Base-by-base conservation (phyloP, 2,329 filamentous ascomycete genomes). In the Colletotrichum siamense region DNA sequence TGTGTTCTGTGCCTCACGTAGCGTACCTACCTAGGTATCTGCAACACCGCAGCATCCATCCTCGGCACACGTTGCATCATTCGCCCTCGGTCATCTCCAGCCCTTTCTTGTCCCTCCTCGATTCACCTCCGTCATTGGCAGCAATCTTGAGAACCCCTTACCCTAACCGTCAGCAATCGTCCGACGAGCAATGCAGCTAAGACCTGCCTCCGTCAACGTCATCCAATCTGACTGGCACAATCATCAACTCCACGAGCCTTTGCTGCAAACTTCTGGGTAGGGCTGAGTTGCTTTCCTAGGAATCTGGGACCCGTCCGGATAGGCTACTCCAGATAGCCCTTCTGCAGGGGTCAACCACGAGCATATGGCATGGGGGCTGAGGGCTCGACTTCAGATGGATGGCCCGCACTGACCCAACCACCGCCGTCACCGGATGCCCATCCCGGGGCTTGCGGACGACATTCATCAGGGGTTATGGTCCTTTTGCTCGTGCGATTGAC, bases 341-440 rank as follows among this genome's bases (percentile, higher is more conserved):
- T 32, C 64, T 69, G 49, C 70, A 74, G 70, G 74, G 74, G 59
- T 74, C 26, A 57, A 55, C 34, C 71, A 61, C 15, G 44, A 69
- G 70, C 66, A 39, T 69, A 8, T 69, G 66, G 66, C 52, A 55
- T 65, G 39, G 24, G 64, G 28, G 28, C 36, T 32, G 44, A 26
- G 26, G 10, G 39, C 44, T 67, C 39, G 16, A 66, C 26, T 44
- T 49, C 24, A 28, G 36, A 66, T 66, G 63, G 63, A 15, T 52
- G 44, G 44, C 44, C 44, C 44, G 44, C 44, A 52, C 44, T 52
- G 44, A 52, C 44, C 44, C 44, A 52, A 52, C 44, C 44, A 22
- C 44, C 44, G 10, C 44, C 44, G 44, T 52, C 44, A 52, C n/a
- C n/a, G n/a, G n/a, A 12, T 44, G 32, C n/a, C 32, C 16, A 22